phyloP scores from a whole-genome alignment of 805 yeast genomes.

The Ogataea kodamae region DNA sequence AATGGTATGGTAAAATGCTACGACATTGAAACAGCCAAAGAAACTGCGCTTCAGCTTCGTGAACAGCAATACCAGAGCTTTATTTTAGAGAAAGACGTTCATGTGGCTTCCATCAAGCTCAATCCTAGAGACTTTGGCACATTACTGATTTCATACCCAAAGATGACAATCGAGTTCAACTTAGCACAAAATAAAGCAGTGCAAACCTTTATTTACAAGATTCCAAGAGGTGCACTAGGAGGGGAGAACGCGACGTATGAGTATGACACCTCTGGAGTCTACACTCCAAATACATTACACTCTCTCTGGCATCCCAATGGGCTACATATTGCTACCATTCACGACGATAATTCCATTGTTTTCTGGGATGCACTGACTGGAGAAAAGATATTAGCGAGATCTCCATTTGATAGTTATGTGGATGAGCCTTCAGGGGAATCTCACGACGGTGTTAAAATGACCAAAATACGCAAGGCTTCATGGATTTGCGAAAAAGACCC shows the following conservation, averaged over 20 bases:
- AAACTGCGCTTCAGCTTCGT: constrained; percentile 64
- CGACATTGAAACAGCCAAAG: constrained; percentile 74
- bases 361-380: constrained; percentile 93
- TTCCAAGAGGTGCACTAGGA: constrained; percentile 70
- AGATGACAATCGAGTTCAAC: constrained; percentile 66
- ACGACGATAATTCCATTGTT: constrained; percentile 77
- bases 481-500: constrained; percentile 85
- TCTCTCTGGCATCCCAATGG: constrained; percentile 94
- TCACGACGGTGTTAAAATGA: constrained; percentile 25
- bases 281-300: constrained; percentile 34
- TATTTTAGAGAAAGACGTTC: constrained; percentile 47
- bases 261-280: constrained; percentile 25
- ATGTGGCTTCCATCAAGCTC: constrained; percentile 66
- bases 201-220: constrained; percentile 53
- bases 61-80: constrained; percentile 66
- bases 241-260: constrained; percentile 45
- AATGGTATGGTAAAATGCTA: constrained; percentile 71
- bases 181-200: constrained; percentile 58
- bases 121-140: constrained; percentile 89
- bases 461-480: constrained; percentile 49
- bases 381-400: constrained; percentile 67
- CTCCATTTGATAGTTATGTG: constrained; percentile 60
- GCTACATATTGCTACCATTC: constrained; percentile 72
- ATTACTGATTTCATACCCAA: constrained; percentile 67
- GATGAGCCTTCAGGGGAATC: constrained; percentile 43